These are phyloP conservation scores for Schizopora paradoxa DNA, from an alignment of 1,284 basidiomycete species.

Conservation along the genomic window DNA sequence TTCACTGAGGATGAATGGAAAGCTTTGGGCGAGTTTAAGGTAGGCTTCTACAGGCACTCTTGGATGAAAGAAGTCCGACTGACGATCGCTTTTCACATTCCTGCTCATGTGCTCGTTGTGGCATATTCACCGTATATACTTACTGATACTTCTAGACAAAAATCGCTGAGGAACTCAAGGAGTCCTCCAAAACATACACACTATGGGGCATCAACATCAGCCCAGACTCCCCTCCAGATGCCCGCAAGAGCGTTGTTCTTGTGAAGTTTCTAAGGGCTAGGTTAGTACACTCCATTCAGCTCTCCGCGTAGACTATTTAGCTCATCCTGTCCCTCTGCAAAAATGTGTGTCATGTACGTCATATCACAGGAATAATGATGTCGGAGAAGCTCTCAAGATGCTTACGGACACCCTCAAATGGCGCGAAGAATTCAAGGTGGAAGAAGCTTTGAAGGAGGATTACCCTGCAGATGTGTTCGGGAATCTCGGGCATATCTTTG, in stretches of 20 bases:
- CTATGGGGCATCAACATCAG: slow-evolving; percentile 70
- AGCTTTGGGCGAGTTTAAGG: slow-evolving; percentile 62
- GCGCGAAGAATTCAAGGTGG: slow-evolving; percentile 65
- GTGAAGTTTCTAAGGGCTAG: slow-evolving; percentile 77
- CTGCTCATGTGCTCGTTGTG: neutral
- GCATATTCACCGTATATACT: slow-evolving; percentile 5
- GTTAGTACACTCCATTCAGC: slow-evolving; percentile 30
- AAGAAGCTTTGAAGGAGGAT: slow-evolving; percentile 52
- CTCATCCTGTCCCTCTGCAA: neutral
- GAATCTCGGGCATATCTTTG: slow-evolving; percentile 56
- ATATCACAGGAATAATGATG: slow-evolving; percentile 46
- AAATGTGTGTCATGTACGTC: neutral
- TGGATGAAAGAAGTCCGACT: too few species aligned
- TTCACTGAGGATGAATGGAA: slow-evolving; percentile 68
- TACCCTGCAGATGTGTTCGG: slow-evolving; percentile 65
- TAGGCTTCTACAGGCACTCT: slow-evolving; percentile 30
- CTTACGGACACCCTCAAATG: slow-evolving; percentile 64
- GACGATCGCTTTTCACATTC: slow-evolving; percentile 4
- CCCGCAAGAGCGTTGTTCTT: slow-evolving; percentile 63
- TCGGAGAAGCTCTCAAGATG: slow-evolving; percentile 54
- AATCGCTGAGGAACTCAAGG: slow-evolving; percentile 52
- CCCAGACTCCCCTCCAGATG: slow-evolving; percentile 45
- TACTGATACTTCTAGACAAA: slow-evolving; percentile 33
- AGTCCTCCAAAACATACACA: slow-evolving; percentile 48
- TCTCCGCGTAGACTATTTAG: neutral